Evolutionary conservation across 352 stramenopile species (phyloP).

Genomic region (Phytophthora colocasiae): DNA sequence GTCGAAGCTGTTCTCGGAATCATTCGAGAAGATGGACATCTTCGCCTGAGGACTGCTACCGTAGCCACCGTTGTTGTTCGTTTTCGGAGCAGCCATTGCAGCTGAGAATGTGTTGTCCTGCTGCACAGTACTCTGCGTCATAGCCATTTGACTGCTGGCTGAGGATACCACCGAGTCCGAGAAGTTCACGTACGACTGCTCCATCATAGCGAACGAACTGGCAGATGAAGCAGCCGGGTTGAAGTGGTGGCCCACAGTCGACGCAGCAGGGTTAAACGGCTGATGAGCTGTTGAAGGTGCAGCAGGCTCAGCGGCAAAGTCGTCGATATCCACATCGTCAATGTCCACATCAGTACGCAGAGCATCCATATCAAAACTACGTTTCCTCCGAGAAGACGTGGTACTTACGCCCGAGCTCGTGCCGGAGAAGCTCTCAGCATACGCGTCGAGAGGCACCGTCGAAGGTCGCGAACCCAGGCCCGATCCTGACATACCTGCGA

Average conservation of each 20-base stretch:
- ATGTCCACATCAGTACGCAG: constrained; percentile 46
- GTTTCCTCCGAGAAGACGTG: constrained; percentile 37
- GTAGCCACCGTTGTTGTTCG: constrained; percentile 20
- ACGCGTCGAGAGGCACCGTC: constrained; percentile 37
- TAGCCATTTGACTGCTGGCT: constrained; percentile 18
- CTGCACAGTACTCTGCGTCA: constrained; percentile 21
- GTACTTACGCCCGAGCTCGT: constrained; percentile 20
- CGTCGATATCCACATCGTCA: constrained; percentile 38
- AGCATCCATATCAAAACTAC: constrained; percentile 46
- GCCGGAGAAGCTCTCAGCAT: constrained; percentile 33
- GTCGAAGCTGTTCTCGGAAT: constrained; percentile 45
- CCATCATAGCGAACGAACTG: constrained; percentile 33
- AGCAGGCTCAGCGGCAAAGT: constrained; percentile 27
- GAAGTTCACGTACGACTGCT: constrained; percentile 54
- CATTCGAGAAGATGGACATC: constrained; percentile 57
- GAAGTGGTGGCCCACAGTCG: constrained; percentile 21
- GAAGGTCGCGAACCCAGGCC: constrained; percentile 26
- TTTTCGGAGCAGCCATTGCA: constrained; percentile 23
- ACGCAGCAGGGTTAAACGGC: constrained; percentile 24
- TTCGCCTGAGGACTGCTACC: constrained; percentile 41
- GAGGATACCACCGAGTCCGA: constrained; percentile 44
- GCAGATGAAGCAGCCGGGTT: constrained; percentile 18
- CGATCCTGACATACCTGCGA: constrained; percentile 25
- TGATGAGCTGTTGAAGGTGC: constrained; percentile 1
- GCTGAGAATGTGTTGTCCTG: constrained; percentile 39